Conservation (phyloP, 2,329 filamentous ascomycete genomes). For the Tolypocladium album region DNA sequence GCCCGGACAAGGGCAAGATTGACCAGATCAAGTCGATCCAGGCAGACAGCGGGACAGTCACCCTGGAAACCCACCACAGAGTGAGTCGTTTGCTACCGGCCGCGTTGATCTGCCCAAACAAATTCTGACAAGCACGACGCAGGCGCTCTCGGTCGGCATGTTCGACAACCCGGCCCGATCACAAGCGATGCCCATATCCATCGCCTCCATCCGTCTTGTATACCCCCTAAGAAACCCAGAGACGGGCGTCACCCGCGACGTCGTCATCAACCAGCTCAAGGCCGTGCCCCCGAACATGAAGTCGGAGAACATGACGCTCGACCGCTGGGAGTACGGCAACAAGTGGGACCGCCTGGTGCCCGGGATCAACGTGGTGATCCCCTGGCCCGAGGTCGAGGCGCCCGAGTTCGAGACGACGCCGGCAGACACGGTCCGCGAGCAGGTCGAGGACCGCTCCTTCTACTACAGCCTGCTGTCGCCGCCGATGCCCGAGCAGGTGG, state of each 20-base stretch:
- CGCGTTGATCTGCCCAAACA: neutral
- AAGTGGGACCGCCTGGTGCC: slow-evolving; percentile 51
- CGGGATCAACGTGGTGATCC: slow-evolving; percentile 61
- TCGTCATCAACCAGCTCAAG: slow-evolving; percentile 63
- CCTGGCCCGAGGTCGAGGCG: slow-evolving; percentile 55
- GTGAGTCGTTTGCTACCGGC: slow-evolving; percentile 32
- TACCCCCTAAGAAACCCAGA: slow-evolving; percentile 58
- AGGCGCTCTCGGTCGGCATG: slow-evolving; percentile 19
- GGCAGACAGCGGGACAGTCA: slow-evolving; percentile 42
- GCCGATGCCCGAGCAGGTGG: slow-evolving; percentile 67
- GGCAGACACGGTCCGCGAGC: slow-evolving; percentile 64
- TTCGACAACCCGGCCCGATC: slow-evolving; percentile 18
- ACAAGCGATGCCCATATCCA: slow-evolving; percentile 41
- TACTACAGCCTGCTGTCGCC: slow-evolving; percentile 65
- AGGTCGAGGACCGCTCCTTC: slow-evolving; percentile 66
- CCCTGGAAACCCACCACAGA: slow-evolving; percentile 51
- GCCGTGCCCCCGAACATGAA: slow-evolving; percentile 38
- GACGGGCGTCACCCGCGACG: slow-evolving; percentile 58
- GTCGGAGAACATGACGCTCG: slow-evolving; percentile 28
- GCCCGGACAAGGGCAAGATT: slow-evolving; percentile 75
- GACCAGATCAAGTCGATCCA: slow-evolving; percentile 54
- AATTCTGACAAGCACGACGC: neutral
- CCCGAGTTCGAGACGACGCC: slow-evolving; percentile 42
- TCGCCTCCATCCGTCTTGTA: slow-evolving; percentile 71
- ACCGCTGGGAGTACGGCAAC: slow-evolving; percentile 28